Conservation (phyloP, 805 yeast species). For the Metschnikowia hibisci region DNA sequence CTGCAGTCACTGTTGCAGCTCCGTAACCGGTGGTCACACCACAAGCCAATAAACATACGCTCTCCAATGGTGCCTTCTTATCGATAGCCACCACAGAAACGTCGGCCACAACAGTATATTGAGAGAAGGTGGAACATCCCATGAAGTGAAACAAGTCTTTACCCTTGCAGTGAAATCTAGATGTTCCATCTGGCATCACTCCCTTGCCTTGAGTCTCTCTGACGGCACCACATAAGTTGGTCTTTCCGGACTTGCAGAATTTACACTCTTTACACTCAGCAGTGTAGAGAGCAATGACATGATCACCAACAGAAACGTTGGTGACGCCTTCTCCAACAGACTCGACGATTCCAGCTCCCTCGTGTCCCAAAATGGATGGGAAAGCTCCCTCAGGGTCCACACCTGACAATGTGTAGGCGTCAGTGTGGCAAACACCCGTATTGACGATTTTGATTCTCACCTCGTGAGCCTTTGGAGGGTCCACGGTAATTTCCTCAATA, state of each 20-base stretch:
- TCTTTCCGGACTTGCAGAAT: slow-evolving; percentile 91
- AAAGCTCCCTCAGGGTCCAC: slow-evolving; percentile 94
- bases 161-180: slow-evolving; percentile 85
- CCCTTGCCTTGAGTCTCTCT: slow-evolving; percentile 98
- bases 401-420: slow-evolving; percentile 93
- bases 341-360: slow-evolving; percentile 97
- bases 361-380: slow-evolving; percentile 94
- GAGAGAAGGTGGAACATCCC: slow-evolving; percentile 98
- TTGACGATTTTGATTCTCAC: slow-evolving; percentile 83
- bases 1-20: slow-evolving; percentile 92
- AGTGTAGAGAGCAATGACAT: slow-evolving; percentile 89
- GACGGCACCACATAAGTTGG: slow-evolving; percentile 92
- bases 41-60: slow-evolving; percentile 91
- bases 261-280: slow-evolving; percentile 96
- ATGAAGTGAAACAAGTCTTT: slow-evolving; percentile 83
- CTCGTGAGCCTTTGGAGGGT: slow-evolving; percentile 95
- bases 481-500: slow-evolving; percentile 85
- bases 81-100: slow-evolving; percentile 92
- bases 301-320: slow-evolving; percentile 86
- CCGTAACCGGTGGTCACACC: slow-evolving; percentile 99
- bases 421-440: slow-evolving; percentile 98
- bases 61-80: slow-evolving; percentile 76
- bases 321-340: slow-evolving; percentile 92
- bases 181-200: slow-evolving; percentile 97
- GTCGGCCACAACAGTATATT: slow-evolving; percentile 97